Evolutionary conservation across 2,329 filamentous ascomycete genomes (phyloP), one percentile per base, ranked within the genome.

Genomic region (Dactylellina haptotyla): DNA sequence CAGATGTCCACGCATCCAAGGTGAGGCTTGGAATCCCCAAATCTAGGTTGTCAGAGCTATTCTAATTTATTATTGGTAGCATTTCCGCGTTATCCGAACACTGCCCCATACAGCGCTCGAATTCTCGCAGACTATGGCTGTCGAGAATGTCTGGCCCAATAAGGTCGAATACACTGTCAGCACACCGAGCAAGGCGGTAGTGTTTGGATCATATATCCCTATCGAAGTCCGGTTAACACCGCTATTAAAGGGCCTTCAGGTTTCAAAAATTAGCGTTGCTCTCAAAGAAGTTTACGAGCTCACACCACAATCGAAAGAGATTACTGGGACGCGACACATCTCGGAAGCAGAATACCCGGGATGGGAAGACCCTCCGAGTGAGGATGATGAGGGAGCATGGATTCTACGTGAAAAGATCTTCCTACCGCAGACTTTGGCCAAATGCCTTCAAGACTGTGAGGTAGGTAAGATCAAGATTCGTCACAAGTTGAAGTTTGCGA

Each of bases 121-220:
- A 79, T 86, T 93, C 75, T 85, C 90, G 37, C 90, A 98, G 81
- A 90, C 92, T 51, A 95, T 97, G 92, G 92, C 91, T 75, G 93
- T 98, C 76, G 93, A 97, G 81, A 97, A 97, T 79, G 90, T 96
- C 75, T 99, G 95, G 95, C 91, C 93, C 4, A 95, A 97, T 83
- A 99, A 99, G 84, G 87, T 98, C 77, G 92, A 96, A 80, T 99
- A 99, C 82, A 94, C 92, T 28, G 93, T 99, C 75, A 88, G 92
- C 67, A 91, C 96, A 9, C 94, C 95, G 0, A 93, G 92, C 79
- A 97, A 97, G 83, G 95, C 95, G 1, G 90, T 97, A 61, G 90
- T 97, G 16, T 96, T 97, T 78, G 95, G 95, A 54, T 96, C 92
- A n/a, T 86, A 86, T 20, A 88, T 98, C 53, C 88, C 89, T 0